phyloP scores from a whole-genome alignment of 345 rosid genomes.

The Stellera chamaejasme region DNA sequence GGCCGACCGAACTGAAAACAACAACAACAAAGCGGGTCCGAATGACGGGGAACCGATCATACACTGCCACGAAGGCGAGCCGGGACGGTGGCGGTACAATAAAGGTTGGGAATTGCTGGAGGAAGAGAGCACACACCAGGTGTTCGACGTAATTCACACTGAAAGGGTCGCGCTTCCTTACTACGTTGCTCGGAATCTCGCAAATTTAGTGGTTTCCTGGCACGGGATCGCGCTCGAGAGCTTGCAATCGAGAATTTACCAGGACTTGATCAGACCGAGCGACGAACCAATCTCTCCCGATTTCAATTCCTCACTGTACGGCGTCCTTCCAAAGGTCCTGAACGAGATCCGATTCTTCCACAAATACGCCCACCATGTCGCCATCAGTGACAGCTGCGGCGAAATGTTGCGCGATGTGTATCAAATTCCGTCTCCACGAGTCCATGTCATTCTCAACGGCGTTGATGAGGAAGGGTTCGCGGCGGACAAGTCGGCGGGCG shows the following conservation, averaged over 20 bases:
- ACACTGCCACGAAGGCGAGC: slow-evolving; percentile 69
- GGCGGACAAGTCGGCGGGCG: slow-evolving; percentile 33
- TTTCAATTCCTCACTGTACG: slow-evolving; percentile 37
- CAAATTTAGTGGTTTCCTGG: slow-evolving; percentile 80
- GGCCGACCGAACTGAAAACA: not conserved
- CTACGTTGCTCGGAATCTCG: slow-evolving; percentile 50
- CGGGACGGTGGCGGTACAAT: slow-evolving; percentile 63
- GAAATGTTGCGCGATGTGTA: slow-evolving; percentile 87
- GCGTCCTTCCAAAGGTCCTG: slow-evolving; percentile 65
- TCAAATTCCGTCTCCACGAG: slow-evolving; percentile 71
- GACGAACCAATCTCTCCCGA: slow-evolving; percentile 47
- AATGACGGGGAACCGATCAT: slow-evolving; percentile 22
- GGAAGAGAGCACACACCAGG: slow-evolving; percentile 42
- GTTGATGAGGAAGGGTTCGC: slow-evolving; percentile 56
- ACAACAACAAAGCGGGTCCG: not conserved
- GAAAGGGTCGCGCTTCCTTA: slow-evolving; percentile 91
- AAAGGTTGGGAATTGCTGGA: slow-evolving; percentile 82
- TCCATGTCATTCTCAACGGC: slow-evolving; percentile 88
- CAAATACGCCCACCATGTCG: slow-evolving; percentile 73
- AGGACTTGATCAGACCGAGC: slow-evolving; percentile 62
- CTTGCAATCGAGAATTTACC: slow-evolving; percentile 66
- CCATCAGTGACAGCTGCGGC: slow-evolving; percentile 92
- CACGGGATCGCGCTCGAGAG: slow-evolving; percentile 93
- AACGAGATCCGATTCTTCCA: slow-evolving; percentile 79
- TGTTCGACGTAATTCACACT: slow-evolving; percentile 76